Evolutionary conservation across 2,329 filamentous ascomycete species (phyloP).

Genomic region (Lecanicillium sp.): DNA sequence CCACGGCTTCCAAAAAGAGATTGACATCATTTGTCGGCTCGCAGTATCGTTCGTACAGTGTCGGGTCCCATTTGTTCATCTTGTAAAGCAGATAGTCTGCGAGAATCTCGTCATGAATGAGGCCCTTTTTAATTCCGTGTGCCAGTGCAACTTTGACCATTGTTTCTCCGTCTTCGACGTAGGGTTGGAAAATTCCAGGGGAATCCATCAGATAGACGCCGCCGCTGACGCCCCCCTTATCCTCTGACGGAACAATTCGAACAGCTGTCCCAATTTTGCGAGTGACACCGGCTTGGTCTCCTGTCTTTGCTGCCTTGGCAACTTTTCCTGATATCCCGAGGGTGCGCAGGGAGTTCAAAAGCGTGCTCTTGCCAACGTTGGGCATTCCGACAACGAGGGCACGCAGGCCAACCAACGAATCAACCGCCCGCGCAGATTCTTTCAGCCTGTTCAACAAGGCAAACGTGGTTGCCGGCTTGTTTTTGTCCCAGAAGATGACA

Average conservation of each 20-base stretch:
- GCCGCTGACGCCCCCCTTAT: slow-evolving; percentile 38
- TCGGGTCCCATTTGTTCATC: slow-evolving; percentile 63
- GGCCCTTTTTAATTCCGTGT: slow-evolving; percentile 82
- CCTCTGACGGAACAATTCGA: slow-evolving; percentile 55
- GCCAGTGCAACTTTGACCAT: slow-evolving; percentile 96
- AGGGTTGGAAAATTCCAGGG: slow-evolving; percentile 91
- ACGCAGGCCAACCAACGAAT: slow-evolving; percentile 72
- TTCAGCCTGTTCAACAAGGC: slow-evolving; percentile 34
- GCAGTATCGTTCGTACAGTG: slow-evolving; percentile 56
- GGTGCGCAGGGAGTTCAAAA: slow-evolving; percentile 80
- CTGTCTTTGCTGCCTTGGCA: slow-evolving; percentile 70
- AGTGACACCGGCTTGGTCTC: slow-evolving; percentile 83
- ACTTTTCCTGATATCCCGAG: slow-evolving; percentile 47
- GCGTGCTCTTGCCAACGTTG: slow-evolving; percentile 90
- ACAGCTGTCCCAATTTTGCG: slow-evolving; percentile 78
- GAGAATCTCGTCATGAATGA: slow-evolving; percentile 70
- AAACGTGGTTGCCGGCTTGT: slow-evolving; percentile 27
- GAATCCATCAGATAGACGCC: slow-evolving; percentile 86
- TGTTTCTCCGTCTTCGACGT: slow-evolving; percentile 73
- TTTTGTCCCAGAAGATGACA: slow-evolving; percentile 41
- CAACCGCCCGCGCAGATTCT: slow-evolving; percentile 25
- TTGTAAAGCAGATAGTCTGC: slow-evolving; percentile 88
- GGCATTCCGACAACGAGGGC: slow-evolving; percentile 94
- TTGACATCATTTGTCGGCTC: slow-evolving; percentile 79
- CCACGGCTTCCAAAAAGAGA: slow-evolving; percentile 64